These are phyloP conservation scores for Aspergillus calidoustus DNA, from an alignment of 2,329 filamentous ascomycete species.

Conservation along the genomic window DNA sequence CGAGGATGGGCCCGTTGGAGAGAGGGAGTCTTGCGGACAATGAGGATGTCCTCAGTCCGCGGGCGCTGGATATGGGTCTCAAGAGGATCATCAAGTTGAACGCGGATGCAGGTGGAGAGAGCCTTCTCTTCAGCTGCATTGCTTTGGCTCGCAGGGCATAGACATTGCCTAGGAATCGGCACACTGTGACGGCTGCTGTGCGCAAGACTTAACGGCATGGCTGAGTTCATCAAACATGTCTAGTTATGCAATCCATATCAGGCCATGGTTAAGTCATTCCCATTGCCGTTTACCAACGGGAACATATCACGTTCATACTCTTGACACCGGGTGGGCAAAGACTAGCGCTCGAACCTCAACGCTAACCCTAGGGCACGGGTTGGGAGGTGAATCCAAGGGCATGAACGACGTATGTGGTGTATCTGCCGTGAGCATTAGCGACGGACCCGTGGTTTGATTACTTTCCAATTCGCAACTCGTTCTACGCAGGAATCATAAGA, in stretches of 20 bases:
- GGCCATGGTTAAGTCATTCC: too few relatives aligned
- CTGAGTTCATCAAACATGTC: too few relatives aligned
- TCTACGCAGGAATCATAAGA: too few relatives aligned
- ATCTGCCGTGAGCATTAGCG: background rate
- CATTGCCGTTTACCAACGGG: too few relatives aligned
- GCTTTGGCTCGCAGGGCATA: background rate
- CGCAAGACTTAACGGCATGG: background rate
- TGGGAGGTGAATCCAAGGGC: background rate
- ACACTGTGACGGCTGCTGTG: background rate
- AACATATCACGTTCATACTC: background rate
- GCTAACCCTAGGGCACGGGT: slow-evolving; percentile 5
- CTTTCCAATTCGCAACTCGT: too few relatives aligned
- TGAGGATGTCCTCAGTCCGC: slow-evolving; percentile 37
- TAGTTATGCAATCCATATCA: too few relatives aligned
- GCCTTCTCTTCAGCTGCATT: background rate
- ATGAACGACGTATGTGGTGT: slow-evolving; percentile 10
- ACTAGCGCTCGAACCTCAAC: slow-evolving; percentile 6
- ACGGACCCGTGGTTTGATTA: too few relatives aligned
- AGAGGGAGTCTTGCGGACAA: slow-evolving; percentile 32
- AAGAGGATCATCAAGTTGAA: background rate
- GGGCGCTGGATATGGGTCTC: slow-evolving; percentile 27
- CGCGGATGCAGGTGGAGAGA: background rate
- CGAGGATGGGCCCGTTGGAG: slow-evolving; percentile 36
- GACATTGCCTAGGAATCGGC: background rate
- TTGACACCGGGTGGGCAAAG: background rate